Percentiles rank a stretch among this genome's conserved stretches.
These are phyloP conservation scores for Ceratopteris richardii DNA, from an alignment of 75 land plant species.

Conservation along the genomic window DNA sequence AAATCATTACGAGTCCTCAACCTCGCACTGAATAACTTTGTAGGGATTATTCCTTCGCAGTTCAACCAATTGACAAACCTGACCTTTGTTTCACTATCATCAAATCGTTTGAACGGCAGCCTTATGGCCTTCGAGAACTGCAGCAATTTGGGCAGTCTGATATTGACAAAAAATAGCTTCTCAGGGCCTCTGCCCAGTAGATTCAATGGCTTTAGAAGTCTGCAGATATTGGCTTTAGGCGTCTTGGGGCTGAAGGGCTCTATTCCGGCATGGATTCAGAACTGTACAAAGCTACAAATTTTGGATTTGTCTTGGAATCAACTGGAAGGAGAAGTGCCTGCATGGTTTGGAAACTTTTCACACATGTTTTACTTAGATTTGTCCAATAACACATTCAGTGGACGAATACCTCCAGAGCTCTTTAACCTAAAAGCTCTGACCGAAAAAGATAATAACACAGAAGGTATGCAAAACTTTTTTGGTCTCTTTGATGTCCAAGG, in stretches of 20 bases:
- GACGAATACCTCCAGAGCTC: conserved; percentile 25
- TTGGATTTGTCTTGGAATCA: conserved; percentile 44
- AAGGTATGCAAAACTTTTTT: conserved; percentile 3
- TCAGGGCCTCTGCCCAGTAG: conserved; percentile 18
- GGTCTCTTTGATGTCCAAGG: conserved; percentile 26
- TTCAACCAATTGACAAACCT: conserved; percentile 11
- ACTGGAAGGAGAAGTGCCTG: conserved; percentile 38
- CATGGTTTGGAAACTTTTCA: conserved; percentile 27
- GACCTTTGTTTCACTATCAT: not conserved
- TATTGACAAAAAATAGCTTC: conserved; percentile 25
- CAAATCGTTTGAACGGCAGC: conserved; percentile 1
- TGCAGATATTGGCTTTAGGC: conserved; percentile 25
- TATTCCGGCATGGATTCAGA: conserved; percentile 31
- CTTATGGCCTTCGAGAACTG: conserved; percentile 6
- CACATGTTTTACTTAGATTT: conserved; percentile 18
- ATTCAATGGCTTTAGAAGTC: conserved; percentile 12
- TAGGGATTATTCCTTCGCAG: conserved; percentile 5
- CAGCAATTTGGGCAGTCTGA: conserved; percentile 6
- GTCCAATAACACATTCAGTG: conserved; percentile 21
- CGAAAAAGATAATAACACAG: conserved; percentile 8
- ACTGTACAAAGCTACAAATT: conserved; percentile 25
- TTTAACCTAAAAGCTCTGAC: conserved; percentile 33
- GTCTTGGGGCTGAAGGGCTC: conserved; percentile 26
- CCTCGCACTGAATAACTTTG: conserved; percentile 10
- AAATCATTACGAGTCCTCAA: not conserved